These are phyloP conservation scores for Magnaporthiopsis incrustans DNA, from an alignment of 2,329 filamentous ascomycete genomes.

Conservation along the genomic window DNA sequence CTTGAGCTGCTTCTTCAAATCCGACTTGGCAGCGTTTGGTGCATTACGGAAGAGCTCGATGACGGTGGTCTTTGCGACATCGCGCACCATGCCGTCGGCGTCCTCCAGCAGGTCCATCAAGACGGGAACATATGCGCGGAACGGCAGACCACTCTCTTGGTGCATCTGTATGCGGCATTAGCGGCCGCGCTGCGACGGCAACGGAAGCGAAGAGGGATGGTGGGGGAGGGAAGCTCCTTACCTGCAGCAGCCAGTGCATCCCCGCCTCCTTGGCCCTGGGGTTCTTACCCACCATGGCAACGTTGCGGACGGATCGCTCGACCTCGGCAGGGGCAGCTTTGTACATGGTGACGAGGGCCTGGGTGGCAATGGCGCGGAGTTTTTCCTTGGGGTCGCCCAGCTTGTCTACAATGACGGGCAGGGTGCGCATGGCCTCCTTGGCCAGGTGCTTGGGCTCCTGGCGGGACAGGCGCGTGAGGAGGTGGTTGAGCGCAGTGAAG, in stretches of 20 bases:
- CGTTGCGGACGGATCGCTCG: conserved; percentile 71
- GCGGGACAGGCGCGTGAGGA: conserved; percentile 76
- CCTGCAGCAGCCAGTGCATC: conserved; percentile 78
- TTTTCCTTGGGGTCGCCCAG: conserved; percentile 86
- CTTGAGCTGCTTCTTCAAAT: conserved; percentile 79
- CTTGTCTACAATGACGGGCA: conserved; percentile 72
- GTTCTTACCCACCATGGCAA: conserved; percentile 72
- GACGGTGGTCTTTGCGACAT: conserved; percentile 73
- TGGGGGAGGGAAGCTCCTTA: conserved; percentile 27
- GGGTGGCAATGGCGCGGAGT: conserved; percentile 64
- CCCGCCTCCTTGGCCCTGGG: conserved; percentile 75
- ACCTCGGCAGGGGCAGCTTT: conserved; percentile 61
- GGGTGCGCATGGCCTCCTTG: conserved; percentile 62
- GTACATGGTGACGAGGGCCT: conserved; percentile 73
- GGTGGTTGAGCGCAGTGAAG: conserved; percentile 80
- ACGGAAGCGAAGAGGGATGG: background rate
- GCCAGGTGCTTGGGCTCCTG: conserved; percentile 71
- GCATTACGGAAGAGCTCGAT: conserved; percentile 82
- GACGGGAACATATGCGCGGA: conserved; percentile 72
- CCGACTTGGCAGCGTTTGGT: conserved; percentile 75
- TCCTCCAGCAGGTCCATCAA: conserved; percentile 86
- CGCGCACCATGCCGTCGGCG: conserved; percentile 78
- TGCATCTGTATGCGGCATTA: conserved; percentile 57
- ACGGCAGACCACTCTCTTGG: conserved; percentile 67
- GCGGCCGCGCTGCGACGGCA: conserved; percentile 12